phyloP scores from a whole-genome alignment of 1,284 basidiomycete species.

The Ceratobasidium sp. region DNA sequence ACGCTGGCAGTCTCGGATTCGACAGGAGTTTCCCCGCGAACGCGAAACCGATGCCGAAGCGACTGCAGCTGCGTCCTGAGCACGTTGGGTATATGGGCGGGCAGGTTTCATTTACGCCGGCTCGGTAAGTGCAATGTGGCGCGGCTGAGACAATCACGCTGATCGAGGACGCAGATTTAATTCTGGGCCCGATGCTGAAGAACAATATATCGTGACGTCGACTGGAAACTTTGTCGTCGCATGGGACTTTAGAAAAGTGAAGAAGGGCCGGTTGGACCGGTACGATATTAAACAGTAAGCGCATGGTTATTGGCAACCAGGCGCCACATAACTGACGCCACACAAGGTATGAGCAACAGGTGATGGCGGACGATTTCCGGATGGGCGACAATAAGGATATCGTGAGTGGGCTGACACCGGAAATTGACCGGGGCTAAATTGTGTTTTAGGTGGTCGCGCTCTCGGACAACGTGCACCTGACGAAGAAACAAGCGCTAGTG shows the following conservation, averaged over 20 bases:
- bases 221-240: conserved; percentile 95
- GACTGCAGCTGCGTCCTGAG: conserved; percentile 89
- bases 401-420: conserved; percentile 60
- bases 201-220: conserved; percentile 96
- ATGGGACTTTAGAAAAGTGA: conserved; percentile 96
- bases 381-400: conserved; percentile 96
- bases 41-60: conserved; percentile 90
- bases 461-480: conserved; percentile 91
- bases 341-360: conserved; percentile 83
- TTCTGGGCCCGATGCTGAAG: conserved; percentile 83
- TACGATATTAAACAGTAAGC: conserved; percentile 91
- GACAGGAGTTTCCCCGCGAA: conserved; percentile 95
- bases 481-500: conserved; percentile 92
- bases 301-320: conserved; percentile 33
- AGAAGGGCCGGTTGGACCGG: conserved; percentile 88
- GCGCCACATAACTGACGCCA: conserved; percentile 42
- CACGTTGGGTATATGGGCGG: conserved; percentile 96
- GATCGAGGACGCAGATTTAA: conserved; percentile 76
- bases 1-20: conserved; percentile 88
- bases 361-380: conserved; percentile 96
- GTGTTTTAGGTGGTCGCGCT: conserved; percentile 84
- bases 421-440: conserved; percentile 9
- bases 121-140: conserved; percentile 67
- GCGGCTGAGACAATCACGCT: neutral
- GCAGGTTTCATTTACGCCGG: conserved; percentile 90